Evolutionary conservation across 2,329 filamentous ascomycete genomes (phyloP), one percentile per base, ranked within the genome.

Genomic region (Nigrograna mackinnonii): DNA sequence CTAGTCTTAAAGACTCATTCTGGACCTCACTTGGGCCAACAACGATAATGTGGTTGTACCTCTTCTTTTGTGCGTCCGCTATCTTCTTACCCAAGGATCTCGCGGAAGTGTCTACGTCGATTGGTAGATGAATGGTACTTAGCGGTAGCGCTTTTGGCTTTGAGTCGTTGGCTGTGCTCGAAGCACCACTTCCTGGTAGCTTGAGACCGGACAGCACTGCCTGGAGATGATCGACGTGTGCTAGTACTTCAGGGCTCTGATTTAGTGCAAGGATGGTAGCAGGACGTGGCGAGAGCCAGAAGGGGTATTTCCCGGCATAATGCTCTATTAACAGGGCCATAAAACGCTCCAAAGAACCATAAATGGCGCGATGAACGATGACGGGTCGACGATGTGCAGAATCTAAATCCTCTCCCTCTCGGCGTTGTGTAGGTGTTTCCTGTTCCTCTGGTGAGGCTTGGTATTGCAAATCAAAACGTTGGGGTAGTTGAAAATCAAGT

Each of bases 401-500:
- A n/a, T 64, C 57, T 6, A 63, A 47, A 2, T 46, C 54, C 19
- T 39, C 39, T 2, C 79, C 79, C 68, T 58, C 52, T 6, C 79
- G 79, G 68, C 58, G 52, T 5, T 53, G 49, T 1, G 74, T 60
- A 77, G 67, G 54, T 34, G 81, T 75, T 42, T 74, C 72, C 56
- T 87, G 83, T 50, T 85, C 82, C 0, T 85, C 82, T 0, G 83
- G 82, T 0, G 86, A 84, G 1, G 84, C 84, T 58, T 82, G 76
- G 59, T 95, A 95, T 57, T 85, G 79, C 24, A 95, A 73, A 34
- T 82, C 82, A 61, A 95, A 95, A 11, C 89, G 82, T 61, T 89
- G 87, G 1, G 90, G 90, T 2, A 95, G 77, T 68, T 95, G 91
- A 65, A 95, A 95, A 65, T 95, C 90, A 20, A 95, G 80, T 72